These are phyloP conservation scores for Rhodosporidiobolus odoratus DNA, from an alignment of 768 basidiomycete genomes.

Conservation along the genomic window DNA sequence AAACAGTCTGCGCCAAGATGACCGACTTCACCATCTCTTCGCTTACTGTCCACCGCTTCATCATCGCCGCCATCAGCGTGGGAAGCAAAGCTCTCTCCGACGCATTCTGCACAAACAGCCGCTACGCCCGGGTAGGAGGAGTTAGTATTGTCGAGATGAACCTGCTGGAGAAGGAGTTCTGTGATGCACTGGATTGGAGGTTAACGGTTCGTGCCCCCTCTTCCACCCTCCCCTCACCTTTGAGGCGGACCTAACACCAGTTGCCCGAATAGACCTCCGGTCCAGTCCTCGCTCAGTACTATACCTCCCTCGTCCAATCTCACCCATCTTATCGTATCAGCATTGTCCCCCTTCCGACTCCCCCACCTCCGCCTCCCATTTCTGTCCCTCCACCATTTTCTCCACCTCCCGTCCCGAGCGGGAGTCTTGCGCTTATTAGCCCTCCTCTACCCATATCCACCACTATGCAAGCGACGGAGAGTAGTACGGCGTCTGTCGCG, in stretches of 20 bases:
- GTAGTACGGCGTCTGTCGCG: not conserved
- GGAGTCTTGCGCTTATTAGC: not conserved
- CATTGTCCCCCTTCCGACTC: not conserved
- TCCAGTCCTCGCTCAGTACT: constrained; percentile 38
- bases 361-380: not conserved
- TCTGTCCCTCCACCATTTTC: not conserved
- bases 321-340: constrained; percentile 33
- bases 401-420: not conserved
- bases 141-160: constrained; percentile 87
- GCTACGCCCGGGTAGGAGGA: constrained; percentile 95
- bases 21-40: constrained; percentile 89
- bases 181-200: constrained; percentile 86
- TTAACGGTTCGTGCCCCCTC: constrained; percentile 61
- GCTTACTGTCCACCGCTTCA: constrained; percentile 93
- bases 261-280: constrained; percentile 30
- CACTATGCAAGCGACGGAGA: not conserved
- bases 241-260: not conserved
- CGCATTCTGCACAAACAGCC: constrained; percentile 85
- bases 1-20: constrained; percentile 67
- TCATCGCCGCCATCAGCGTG: constrained; percentile 87
- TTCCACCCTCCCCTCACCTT: not conserved
- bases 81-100: constrained; percentile 94
- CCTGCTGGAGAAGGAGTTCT: constrained; percentile 87
- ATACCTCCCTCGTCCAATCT: constrained; percentile 38
- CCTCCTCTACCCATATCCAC: too few species aligned